A percentile compares a stretch with the other conserved stretches of the same genome.
Conservation (phyloP, 306 rosid genomes). For the Alnus rubra region DNA sequence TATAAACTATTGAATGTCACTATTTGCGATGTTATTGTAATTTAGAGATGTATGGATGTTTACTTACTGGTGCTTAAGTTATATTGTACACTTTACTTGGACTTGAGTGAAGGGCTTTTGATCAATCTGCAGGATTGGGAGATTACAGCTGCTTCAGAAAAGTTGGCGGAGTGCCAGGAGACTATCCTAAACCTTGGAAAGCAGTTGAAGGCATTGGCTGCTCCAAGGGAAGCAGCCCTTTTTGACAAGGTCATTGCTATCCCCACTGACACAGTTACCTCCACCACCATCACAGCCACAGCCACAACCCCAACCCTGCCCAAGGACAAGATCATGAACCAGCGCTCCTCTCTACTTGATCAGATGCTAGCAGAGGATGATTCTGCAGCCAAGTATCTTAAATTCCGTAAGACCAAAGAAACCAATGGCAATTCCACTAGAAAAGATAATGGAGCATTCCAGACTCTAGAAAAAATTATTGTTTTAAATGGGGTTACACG, state of each 20-base stretch:
- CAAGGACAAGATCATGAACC: conserved; percentile 36
- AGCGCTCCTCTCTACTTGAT: conserved; percentile 63
- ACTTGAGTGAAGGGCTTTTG: conserved; percentile 14
- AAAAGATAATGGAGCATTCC: conserved; percentile 23
- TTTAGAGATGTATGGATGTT: background rate
- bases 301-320: conserved; percentile 29
- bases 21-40: background rate
- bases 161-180: conserved; percentile 96
- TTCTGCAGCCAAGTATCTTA: conserved; percentile 22
- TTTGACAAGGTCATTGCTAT: conserved; percentile 54
- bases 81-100: background rate
- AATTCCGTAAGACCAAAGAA: conserved; percentile 31
- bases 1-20: background rate
- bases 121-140: conserved; percentile 72
- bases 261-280: conserved; percentile 28
- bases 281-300: conserved; percentile 4
- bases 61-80: background rate
- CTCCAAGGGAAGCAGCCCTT: conserved; percentile 63
- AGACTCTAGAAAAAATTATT: conserved; percentile 41
- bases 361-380: conserved; percentile 77
- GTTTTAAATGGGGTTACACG: conserved; percentile 40
- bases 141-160: conserved; percentile 87
- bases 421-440: conserved; percentile 35
- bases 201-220: conserved; percentile 85
- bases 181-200: conserved; percentile 84